Evolutionary conservation across 768 basidiomycete genomes (phyloP).

Genomic region (Baorangia bicolor): DNA sequence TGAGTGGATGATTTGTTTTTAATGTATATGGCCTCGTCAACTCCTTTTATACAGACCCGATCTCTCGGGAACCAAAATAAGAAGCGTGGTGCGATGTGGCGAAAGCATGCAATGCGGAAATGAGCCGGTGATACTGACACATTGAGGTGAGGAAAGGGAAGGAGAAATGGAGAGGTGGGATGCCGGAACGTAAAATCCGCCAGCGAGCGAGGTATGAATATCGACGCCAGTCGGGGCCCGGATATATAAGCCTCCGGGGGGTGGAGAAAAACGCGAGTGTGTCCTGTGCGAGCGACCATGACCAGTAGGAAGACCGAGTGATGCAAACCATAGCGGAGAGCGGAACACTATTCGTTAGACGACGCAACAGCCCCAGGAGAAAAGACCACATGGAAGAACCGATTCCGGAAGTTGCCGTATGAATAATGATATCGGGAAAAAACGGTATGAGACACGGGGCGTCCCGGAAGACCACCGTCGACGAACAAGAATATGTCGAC

Average conservation of each 20-base stretch:
- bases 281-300: constrained; percentile 41
- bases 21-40: constrained; percentile 32
- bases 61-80: constrained; percentile 31
- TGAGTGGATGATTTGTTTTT: constrained; percentile 25
- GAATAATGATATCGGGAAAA: constrained; percentile 42
- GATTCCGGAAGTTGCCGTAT: constrained; percentile 38
- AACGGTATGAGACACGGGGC: constrained; percentile 25
- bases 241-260: constrained; percentile 27
- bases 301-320: constrained; percentile 34
- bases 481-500: constrained; percentile 6
- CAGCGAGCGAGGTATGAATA: constrained; percentile 49
- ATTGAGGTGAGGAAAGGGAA: constrained; percentile 34
- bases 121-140: constrained; percentile 44
- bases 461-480: constrained; percentile 21
- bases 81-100: constrained; percentile 38
- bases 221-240: constrained; percentile 36
- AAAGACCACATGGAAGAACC: constrained; percentile 27
- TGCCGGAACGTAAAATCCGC: constrained; percentile 23
- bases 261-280: constrained; percentile 22
- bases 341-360: constrained; percentile 29
- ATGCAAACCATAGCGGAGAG: constrained; percentile 29
- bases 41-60: constrained; percentile 40
- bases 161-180: constrained; percentile 22
- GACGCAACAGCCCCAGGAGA: constrained; percentile 33
- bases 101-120: constrained; percentile 41